Evolutionary conservation across 345 rosid species (phyloP).

Genomic region (Gossypium arboreum): DNA sequence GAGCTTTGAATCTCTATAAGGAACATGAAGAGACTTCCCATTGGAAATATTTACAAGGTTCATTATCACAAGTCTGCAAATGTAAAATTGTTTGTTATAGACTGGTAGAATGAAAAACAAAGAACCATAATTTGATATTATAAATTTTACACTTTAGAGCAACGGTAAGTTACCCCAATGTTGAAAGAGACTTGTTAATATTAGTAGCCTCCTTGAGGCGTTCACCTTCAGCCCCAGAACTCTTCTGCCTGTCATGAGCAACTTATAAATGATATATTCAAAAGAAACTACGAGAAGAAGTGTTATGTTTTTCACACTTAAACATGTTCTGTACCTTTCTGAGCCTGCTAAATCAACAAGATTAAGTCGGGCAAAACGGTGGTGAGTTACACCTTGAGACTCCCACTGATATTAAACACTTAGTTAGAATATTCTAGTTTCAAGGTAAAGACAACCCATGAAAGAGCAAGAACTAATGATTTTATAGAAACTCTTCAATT

Average conservation of each 20-base stretch:
- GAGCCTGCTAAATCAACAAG: conserved; percentile 99
- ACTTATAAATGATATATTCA: conserved; percentile 16
- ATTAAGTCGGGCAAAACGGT: conserved; percentile 93
- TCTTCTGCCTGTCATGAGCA: conserved; percentile 64
- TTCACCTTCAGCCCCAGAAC: conserved; percentile 99
- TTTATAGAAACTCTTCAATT: background rate
- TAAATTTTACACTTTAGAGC: background rate
- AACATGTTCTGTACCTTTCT: conserved; percentile 58
- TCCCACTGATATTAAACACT: conserved; percentile 62
- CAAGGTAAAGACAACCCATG: background rate
- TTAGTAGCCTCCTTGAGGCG: conserved; percentile 99
- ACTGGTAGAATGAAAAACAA: conserved; percentile 1
- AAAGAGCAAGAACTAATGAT: background rate
- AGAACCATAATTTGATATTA: background rate
- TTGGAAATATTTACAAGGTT: conserved; percentile 90
- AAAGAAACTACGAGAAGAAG: background rate
- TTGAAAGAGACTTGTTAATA: conserved; percentile 96
- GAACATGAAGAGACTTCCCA: conserved; percentile 95
- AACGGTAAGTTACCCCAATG: conserved; percentile 63
- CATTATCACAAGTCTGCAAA: conserved; percentile 88
- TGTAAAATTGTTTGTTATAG: conserved; percentile 1
- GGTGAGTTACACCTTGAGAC: conserved; percentile 92
- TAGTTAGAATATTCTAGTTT: conserved; percentile 16
- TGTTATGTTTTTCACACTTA: background rate
- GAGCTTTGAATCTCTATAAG: conserved; percentile 96